Evolutionary conservation across 2,329 filamentous ascomycete species (phyloP).

Genomic region (Pochonia chlamydosporia): DNA sequence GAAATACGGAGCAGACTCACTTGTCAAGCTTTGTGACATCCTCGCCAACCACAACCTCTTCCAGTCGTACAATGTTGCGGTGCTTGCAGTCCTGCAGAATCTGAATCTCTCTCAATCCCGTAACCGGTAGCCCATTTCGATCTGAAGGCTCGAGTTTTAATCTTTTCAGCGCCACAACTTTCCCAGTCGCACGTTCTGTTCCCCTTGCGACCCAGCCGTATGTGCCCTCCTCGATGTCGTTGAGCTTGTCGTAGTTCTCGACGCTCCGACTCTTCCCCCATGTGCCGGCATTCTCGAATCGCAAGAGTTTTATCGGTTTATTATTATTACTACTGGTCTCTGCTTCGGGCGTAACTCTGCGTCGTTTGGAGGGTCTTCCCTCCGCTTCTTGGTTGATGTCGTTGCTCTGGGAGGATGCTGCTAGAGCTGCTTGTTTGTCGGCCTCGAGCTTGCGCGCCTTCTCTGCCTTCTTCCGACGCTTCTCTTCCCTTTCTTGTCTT

Average conservation of each 20-base stretch:
- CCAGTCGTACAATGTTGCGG: constrained; percentile 73
- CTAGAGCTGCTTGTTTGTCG: background rate
- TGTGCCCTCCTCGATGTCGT: constrained; percentile 95
- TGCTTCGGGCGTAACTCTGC: constrained; percentile 46
- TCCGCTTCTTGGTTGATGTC: constrained; percentile 13
- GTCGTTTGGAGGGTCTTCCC: constrained; percentile 55
- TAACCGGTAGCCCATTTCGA: constrained; percentile 74
- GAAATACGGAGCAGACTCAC: constrained; percentile 24
- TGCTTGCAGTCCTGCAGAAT: constrained; percentile 78
- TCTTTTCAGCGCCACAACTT: constrained; percentile 86
- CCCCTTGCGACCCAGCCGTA: constrained; percentile 93
- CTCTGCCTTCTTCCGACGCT: constrained; percentile 76
- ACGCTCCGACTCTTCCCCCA: constrained; percentile 73
- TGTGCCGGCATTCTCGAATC: constrained; percentile 56
- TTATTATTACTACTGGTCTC: background rate
- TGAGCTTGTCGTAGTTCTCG: constrained; percentile 84
- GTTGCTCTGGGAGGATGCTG: background rate
- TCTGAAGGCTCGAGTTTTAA: constrained; percentile 83
- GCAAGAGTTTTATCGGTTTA: constrained; percentile 51
- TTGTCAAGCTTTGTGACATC: constrained; percentile 47
- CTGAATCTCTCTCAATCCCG: constrained; percentile 88
- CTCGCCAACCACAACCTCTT: constrained; percentile 78
- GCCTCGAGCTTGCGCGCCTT: constrained; percentile 66
- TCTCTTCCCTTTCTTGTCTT: constrained; percentile 82
- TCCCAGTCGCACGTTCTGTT: constrained; percentile 64